Base-by-base conservation (phyloP, 2,329 filamentous ascomycete genomes). In the Pleomassaria siparia region DNA sequence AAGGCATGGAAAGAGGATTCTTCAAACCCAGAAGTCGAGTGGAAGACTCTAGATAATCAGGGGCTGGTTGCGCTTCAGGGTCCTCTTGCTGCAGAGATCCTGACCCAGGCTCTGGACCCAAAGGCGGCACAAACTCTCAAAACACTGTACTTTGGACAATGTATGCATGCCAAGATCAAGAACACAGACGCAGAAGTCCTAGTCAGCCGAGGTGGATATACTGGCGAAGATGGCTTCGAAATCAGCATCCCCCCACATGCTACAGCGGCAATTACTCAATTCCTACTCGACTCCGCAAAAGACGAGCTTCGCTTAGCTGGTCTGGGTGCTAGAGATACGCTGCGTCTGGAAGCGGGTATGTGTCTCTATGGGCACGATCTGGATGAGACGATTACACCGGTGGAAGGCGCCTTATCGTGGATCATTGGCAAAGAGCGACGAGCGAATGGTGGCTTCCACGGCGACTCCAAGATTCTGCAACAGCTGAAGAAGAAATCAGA, bases 351-450 rank as follows among this genome's bases (percentile, higher is more conserved):
- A 76, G 94, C 94, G 0, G 94, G 94, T 51, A 95, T 99, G 92
- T 99, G 94, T 72, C 81, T 99, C n/a, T 99, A 99, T 74, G 94
- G 94, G n/a, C 90, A 97, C 74, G 94, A 99, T 71, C 82, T 99
- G 29, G 85, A 95, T 69, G 92, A 96, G 48, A 76, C 76, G 0
- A 87, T 82, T 10, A 88, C 86, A 1, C 86, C 86, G 1, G 83
- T 87, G 4, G 81, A 84, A 65, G 86, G 81, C 1, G 79, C 76
- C 1, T 73, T 89, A 0, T 78, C 78, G 50, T 99, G 94, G 92
- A 82, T 96, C 64, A 85, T 99, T 50, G 86, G 88, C 55, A 91
- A 90, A 66, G 83, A 86, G 46, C 84, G 92, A 15, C 86, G 86
- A 44, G 74, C 80, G 18, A 74, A 74, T 4, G 85, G 86, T 11